phyloP scores from a whole-genome alignment of 2,329 filamentous ascomycete species.

The Emergomyces pasteurianus region DNA sequence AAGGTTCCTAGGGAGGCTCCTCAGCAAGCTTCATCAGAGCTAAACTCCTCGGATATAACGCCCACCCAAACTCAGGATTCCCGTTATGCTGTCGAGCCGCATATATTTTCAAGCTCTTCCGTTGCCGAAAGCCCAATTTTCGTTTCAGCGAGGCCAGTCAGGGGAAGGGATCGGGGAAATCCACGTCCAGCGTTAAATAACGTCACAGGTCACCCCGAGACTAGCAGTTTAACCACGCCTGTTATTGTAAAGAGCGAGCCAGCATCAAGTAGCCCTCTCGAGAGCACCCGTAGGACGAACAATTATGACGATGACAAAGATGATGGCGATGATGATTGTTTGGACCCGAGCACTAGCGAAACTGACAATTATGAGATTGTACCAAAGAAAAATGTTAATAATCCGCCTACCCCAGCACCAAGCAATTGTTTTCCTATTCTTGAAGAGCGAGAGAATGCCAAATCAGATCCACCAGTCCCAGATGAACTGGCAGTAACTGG shows the following conservation, averaged over 20 bases:
- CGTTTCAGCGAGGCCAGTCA: constrained; percentile 9
- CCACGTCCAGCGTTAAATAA: not conserved
- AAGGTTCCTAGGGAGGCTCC: not conserved
- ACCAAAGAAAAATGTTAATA: not conserved
- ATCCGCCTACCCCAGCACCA: not conserved
- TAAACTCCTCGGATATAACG: not conserved
- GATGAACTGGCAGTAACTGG: not conserved
- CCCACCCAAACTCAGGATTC: constrained; percentile 12
- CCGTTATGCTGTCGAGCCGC: constrained; percentile 1
- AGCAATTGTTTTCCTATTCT: not conserved
- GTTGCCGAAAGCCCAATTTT: constrained; percentile 6
- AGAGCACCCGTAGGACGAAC: not conserved
- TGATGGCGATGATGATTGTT: not conserved
- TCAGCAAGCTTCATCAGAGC: not conserved
- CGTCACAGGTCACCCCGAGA: not conserved
- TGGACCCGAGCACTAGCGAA: not conserved
- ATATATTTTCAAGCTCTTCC: constrained; percentile 5
- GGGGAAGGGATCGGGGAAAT: constrained; percentile 10
- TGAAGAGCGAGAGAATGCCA: not conserved
- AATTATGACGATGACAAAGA: not conserved
- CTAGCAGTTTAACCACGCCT: constrained; percentile 9
- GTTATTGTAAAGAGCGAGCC: constrained; percentile 26
- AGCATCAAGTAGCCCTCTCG: constrained; percentile 23
- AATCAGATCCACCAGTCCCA: not conserved
- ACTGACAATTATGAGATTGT: not conserved